Percentiles rank a stretch among this genome's conserved stretches.
phyloP scores from a whole-genome alignment of 192 early-diverging fungal species.

The Lunasporangiospora selenospora region DNA sequence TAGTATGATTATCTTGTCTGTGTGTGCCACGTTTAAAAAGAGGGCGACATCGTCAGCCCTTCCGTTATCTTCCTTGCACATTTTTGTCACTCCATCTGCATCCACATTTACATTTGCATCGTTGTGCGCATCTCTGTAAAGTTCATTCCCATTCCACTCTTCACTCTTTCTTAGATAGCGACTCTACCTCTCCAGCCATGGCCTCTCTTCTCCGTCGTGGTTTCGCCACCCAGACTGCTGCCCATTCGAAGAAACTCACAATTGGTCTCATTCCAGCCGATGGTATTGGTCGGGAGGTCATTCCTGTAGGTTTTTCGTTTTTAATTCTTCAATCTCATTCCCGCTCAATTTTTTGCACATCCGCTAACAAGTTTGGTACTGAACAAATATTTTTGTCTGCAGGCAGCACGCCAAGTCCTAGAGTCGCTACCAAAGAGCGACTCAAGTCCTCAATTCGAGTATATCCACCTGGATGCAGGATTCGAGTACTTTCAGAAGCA shows the following conservation, averaged over 20 bases:
- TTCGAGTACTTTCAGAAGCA: slow-evolving; percentile 97
- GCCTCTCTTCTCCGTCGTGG: slow-evolving; percentile 46
- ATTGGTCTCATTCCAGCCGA: slow-evolving; percentile 97
- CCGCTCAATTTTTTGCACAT: too few species aligned
- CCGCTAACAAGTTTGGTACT: too few species aligned
- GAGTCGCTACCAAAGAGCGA: slow-evolving; percentile 66
- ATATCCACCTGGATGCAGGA: slow-evolving; percentile 90
- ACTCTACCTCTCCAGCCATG: too few species aligned
- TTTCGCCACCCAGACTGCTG: slow-evolving; percentile 33
- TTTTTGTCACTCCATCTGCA: too few species aligned
- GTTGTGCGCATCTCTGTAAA: too few species aligned
- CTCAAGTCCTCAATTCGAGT: slow-evolving; percentile 70
- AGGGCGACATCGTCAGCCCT: too few species aligned
- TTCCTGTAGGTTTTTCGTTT: slow-evolving; percentile 66
- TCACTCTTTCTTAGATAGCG: too few species aligned
- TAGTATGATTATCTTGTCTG: too few species aligned
- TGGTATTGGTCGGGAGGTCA: slow-evolving; percentile 96
- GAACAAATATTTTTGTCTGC: slow-evolving; percentile 1
- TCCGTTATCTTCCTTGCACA: too few species aligned
- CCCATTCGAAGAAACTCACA: slow-evolving; percentile 64
- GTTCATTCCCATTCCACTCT: too few species aligned
- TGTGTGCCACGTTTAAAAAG: too few species aligned
- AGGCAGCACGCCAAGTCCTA: slow-evolving; percentile 90
- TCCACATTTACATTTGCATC: too few species aligned
- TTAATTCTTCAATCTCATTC: background rate